Evolutionary conservation across 306 rosid species (phyloP).

Genomic region (Dryas octopetala): DNA sequence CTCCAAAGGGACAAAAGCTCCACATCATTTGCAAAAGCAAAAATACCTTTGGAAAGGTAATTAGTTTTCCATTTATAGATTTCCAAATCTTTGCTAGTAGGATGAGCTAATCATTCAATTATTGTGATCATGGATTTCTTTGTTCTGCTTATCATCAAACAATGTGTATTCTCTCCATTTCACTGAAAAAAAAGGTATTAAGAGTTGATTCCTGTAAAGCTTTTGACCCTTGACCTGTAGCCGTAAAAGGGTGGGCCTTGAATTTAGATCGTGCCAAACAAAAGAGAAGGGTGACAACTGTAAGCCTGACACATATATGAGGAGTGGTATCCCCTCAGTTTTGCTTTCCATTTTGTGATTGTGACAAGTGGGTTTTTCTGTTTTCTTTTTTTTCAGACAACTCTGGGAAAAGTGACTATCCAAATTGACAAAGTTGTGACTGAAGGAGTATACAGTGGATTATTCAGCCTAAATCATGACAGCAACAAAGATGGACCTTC

Average conservation of each 20-base stretch:
- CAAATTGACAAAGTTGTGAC: slow-evolving; percentile 93
- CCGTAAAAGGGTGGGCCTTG: neutral
- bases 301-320: neutral
- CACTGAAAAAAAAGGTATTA: neutral
- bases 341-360: slow-evolving; percentile 26
- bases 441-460: slow-evolving; percentile 92
- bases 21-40: slow-evolving; percentile 96
- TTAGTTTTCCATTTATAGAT: slow-evolving; percentile 24
- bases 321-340: neutral
- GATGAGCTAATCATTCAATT: slow-evolving; percentile 21
- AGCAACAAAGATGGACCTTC: slow-evolving; percentile 93
- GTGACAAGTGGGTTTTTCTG: slow-evolving; percentile 18
- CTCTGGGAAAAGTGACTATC: slow-evolving; percentile 92
- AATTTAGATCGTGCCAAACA: neutral
- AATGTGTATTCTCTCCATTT: neutral
- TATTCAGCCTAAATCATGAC: slow-evolving; percentile 90
- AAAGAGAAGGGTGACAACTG: neutral
- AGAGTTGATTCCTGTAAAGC: too few relatives aligned
- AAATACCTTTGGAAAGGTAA: slow-evolving; percentile 98
- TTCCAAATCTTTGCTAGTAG: slow-evolving; percentile 9
- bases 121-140: neutral
- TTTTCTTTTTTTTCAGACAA: slow-evolving; percentile 47
- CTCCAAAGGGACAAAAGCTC: slow-evolving; percentile 96
- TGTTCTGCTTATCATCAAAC: neutral
- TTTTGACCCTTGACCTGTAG: neutral